phyloP scores from a whole-genome alignment of 441 rosid species.

The Mallotus repandus region DNA sequence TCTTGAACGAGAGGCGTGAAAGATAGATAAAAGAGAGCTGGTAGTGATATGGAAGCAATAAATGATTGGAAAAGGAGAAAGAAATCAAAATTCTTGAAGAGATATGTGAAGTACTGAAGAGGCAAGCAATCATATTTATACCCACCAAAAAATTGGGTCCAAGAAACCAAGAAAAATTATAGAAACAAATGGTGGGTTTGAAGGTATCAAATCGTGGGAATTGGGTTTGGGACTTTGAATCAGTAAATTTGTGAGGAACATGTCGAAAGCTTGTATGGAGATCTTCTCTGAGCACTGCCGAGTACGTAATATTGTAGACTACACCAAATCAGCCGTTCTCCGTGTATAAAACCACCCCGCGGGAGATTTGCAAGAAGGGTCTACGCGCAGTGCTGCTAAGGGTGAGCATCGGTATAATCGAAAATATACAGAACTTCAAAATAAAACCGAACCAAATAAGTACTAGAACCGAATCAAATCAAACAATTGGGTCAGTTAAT shows the following conservation, averaged over 20 bases:
- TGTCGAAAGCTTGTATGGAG: background rate
- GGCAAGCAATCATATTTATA: background rate
- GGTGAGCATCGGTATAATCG: too few relatives aligned
- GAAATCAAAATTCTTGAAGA: background rate
- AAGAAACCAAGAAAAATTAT: background rate
- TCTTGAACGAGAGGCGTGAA: background rate
- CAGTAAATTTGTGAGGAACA: background rate
- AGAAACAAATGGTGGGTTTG: background rate
- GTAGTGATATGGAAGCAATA: background rate
- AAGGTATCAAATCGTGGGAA: background rate
- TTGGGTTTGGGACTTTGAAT: conserved; percentile 15
- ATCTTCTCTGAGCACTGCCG: background rate
- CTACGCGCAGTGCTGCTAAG: too few relatives aligned
- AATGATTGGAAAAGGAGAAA: background rate
- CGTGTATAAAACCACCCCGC: too few relatives aligned
- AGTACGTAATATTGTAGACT: too few relatives aligned
- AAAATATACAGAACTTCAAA: too few relatives aligned
- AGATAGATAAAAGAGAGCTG: background rate
- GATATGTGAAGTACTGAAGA: background rate
- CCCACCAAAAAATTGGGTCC: too few relatives aligned
- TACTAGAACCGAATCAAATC: too few relatives aligned
- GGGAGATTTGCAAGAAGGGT: too few relatives aligned
- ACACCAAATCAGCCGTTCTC: too few relatives aligned
- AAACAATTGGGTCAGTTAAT: too few relatives aligned
- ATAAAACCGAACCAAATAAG: too few relatives aligned